These are phyloP conservation scores for Kluyveromyces marxianus DNA, from an alignment of 1,139 yeast genomes.

Conservation along the genomic window DNA sequence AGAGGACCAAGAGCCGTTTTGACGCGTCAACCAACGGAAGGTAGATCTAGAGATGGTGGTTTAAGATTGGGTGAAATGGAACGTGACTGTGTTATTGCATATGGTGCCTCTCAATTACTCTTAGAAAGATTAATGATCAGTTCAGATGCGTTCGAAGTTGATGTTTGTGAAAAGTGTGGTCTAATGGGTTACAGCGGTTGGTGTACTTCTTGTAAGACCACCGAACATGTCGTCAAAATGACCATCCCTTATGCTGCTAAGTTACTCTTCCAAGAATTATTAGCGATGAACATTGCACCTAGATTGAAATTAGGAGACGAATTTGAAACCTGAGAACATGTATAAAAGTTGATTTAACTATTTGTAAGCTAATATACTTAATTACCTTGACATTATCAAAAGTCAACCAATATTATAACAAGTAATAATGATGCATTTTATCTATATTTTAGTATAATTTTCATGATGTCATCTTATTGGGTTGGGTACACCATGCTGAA, in stretches of 20 bases:
- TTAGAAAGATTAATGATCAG: constrained; percentile 93
- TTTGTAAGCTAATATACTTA: too few species aligned
- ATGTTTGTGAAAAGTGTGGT: constrained; percentile 92
- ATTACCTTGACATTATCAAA: too few species aligned
- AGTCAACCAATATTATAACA: too few species aligned
- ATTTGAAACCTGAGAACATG: constrained; percentile 32
- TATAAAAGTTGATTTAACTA: background rate
- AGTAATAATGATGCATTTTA: too few species aligned
- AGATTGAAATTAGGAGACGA: constrained; percentile 84
- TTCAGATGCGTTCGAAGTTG: constrained; percentile 96
- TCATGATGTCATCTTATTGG: background rate
- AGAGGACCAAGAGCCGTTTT: constrained; percentile 98
- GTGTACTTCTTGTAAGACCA: constrained; percentile 92
- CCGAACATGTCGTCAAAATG: constrained; percentile 84
- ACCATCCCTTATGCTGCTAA: constrained; percentile 98
- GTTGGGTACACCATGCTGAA: constrained; percentile 29
- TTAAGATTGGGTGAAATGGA: constrained; percentile 99
- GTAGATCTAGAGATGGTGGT: constrained; percentile 99
- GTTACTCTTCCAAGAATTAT: constrained; percentile 85
- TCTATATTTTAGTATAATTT: background rate
- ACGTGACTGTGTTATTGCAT: constrained; percentile 98
- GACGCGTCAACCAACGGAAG: constrained; percentile 98
- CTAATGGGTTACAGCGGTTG: constrained; percentile 95
- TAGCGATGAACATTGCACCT: constrained; percentile 98
- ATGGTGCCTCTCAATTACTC: constrained; percentile 93